Percentiles rank a stretch among this genome's conserved stretches.
Conservation (phyloP, 2,329 filamentous ascomycete genomes). For the Coniochaeta sp. region DNA sequence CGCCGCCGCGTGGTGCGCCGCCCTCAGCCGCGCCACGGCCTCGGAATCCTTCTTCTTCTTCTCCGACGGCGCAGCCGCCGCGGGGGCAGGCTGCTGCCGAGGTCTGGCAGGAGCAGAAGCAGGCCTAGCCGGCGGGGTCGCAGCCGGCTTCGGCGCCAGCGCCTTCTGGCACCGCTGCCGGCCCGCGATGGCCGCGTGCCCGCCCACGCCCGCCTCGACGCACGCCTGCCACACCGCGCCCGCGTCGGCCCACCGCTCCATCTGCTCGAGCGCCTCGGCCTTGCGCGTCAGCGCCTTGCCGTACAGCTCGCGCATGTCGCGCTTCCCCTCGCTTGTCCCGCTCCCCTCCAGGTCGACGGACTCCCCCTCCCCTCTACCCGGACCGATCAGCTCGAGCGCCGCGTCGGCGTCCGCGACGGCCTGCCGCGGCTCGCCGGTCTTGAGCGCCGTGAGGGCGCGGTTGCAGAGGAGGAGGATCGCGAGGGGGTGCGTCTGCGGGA, state of each 20-base stretch:
- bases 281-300: constrained; percentile 92
- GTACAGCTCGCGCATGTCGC: constrained; percentile 88
- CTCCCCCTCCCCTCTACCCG: constrained; percentile 72
- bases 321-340: constrained; percentile 63
- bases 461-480: constrained; percentile 88
- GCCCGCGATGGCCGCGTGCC: constrained; percentile 73
- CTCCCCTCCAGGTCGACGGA: constrained; percentile 60
- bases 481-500: constrained; percentile 75
- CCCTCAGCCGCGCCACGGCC: constrained; percentile 75
- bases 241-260: constrained; percentile 90
- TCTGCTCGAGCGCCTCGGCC: constrained; percentile 88
- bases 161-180: constrained; percentile 86
- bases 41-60: constrained; percentile 51
- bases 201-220: constrained; percentile 81
- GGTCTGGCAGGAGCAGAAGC: constrained; percentile 39
- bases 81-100: too few species aligned
- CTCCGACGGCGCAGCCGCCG: constrained; percentile 23
- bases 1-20: constrained; percentile 79
- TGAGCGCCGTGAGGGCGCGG: constrained; percentile 80
- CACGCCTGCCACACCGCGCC: constrained; percentile 72
- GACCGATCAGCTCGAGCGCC: constrained; percentile 73
- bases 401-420: constrained; percentile 79
- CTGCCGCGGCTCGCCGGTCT: constrained; percentile 84
- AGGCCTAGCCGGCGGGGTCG: constrained; percentile 30
- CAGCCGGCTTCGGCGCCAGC: constrained; percentile 56